phyloP scores from a whole-genome alignment of 2,329 filamentous ascomycete species.

The Exophiala spinifera region DNA sequence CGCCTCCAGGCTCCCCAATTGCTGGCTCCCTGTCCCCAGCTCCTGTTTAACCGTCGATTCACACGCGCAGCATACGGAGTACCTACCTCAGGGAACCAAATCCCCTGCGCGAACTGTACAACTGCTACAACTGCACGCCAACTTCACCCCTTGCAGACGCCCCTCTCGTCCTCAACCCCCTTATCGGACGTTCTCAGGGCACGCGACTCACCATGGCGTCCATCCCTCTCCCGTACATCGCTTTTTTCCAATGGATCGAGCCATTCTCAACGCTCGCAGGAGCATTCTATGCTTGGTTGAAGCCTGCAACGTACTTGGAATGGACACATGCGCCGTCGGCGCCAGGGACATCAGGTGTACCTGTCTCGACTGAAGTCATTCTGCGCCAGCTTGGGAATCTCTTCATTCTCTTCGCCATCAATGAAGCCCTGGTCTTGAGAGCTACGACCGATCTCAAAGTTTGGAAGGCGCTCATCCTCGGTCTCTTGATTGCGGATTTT shows the following conservation, averaged over 20 bases:
- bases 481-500: slow-evolving; percentile 69
- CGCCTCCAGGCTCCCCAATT: background rate
- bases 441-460: slow-evolving; percentile 65
- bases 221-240: slow-evolving; percentile 61
- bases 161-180: background rate
- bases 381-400: slow-evolving; percentile 74
- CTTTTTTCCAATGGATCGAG: slow-evolving; percentile 75
- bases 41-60: background rate
- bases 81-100: too few relatives aligned
- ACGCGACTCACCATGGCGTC: slow-evolving; percentile 37
- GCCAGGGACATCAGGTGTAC: slow-evolving; percentile 44
- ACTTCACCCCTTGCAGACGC: background rate
- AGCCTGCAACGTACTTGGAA: slow-evolving; percentile 57
- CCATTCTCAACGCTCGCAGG: slow-evolving; percentile 54
- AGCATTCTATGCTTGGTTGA: slow-evolving; percentile 52
- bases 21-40: background rate
- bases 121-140: background rate
- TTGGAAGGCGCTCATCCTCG: slow-evolving; percentile 66
- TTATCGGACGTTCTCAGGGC: background rate
- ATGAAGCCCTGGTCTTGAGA: slow-evolving; percentile 72
- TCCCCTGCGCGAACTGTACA: background rate
- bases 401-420: slow-evolving; percentile 73
- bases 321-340: slow-evolving; percentile 60
- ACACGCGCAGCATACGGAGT: background rate
- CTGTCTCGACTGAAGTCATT: slow-evolving; percentile 62